Evolutionary conservation across 1,139 yeast genomes (phyloP).

Genomic region (Suhomyces chickasaworum): DNA sequence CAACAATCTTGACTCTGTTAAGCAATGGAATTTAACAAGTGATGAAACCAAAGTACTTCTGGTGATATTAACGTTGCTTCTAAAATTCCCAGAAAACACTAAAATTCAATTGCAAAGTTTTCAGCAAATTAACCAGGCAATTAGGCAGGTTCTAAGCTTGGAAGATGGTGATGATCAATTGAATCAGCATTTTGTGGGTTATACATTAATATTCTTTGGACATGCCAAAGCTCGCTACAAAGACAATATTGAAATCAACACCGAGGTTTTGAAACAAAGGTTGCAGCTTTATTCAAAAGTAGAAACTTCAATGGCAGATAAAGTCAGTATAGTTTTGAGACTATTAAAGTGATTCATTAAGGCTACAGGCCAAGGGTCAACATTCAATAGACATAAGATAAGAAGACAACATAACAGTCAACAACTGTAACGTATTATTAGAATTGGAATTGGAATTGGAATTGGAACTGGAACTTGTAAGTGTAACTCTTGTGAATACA

Average conservation of each 20-base stretch:
- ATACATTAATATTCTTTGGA: constrained; percentile 18
- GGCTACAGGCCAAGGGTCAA: neutral
- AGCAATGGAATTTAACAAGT: neutral
- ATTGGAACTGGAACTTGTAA: too few relatives aligned
- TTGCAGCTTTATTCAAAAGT: constrained; percentile 1
- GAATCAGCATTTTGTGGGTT: constrained; percentile 18
- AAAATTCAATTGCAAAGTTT: neutral
- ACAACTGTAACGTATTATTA: too few relatives aligned
- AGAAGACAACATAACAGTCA: neutral
- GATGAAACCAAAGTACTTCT: constrained; percentile 11
- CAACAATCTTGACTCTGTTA: neutral
- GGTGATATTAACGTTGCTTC: constrained; percentile 13
- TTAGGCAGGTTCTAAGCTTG: constrained; percentile 6
- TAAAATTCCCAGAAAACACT: constrained; percentile 9
- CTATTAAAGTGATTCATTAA: neutral
- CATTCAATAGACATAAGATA: neutral
- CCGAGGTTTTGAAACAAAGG: neutral
- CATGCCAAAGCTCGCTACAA: constrained; percentile 11
- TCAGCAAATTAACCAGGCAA: constrained; percentile 6
- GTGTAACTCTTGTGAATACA: neutral
- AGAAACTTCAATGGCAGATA: neutral
- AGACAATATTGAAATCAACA: neutral
- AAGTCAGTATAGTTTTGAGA: neutral
- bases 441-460: too few relatives aligned
- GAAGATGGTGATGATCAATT: constrained; percentile 7